Percentiles rank a stretch among this genome's conserved stretches.
These are phyloP conservation scores for Dictyostelium citrinum DNA, from an alignment of 78 protist species.

Conservation along the genomic window DNA sequence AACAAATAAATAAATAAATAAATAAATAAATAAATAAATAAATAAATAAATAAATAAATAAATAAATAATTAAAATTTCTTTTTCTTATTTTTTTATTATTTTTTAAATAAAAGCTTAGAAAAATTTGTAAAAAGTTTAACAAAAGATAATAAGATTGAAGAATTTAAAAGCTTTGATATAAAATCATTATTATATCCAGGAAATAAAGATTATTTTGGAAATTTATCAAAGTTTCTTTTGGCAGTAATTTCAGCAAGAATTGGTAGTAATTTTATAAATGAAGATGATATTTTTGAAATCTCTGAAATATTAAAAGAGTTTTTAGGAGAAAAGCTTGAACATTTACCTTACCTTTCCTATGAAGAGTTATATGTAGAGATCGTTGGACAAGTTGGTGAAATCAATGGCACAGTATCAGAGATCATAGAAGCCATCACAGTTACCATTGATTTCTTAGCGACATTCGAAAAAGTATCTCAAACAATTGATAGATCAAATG, in stretches of 20 bases:
- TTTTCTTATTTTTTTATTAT: no score
- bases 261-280: neutral
- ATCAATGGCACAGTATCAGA: neutral
- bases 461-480: neutral
- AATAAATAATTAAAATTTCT: neutral
- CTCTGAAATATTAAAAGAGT: neutral
- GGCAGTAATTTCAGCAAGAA: neutral
- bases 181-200: neutral
- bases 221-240: neutral
- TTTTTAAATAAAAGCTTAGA: neutral
- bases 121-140: neutral
- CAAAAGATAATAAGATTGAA: neutral
- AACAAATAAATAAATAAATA: no score
- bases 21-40: no score
- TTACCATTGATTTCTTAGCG: neutral
- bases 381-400: neutral
- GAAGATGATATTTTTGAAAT: neutral
- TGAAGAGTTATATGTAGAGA: neutral
- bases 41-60: no score
- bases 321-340: neutral
- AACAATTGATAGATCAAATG: neutral
- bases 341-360: neutral
- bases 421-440: neutral
- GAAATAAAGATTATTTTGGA: neutral
- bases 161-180: neutral